Percentiles rank a stretch among this genome's conserved stretches.
phyloP scores from a whole-genome alignment of 495 filamentous ascomycete species.

The Margaritispora aquatica region DNA sequence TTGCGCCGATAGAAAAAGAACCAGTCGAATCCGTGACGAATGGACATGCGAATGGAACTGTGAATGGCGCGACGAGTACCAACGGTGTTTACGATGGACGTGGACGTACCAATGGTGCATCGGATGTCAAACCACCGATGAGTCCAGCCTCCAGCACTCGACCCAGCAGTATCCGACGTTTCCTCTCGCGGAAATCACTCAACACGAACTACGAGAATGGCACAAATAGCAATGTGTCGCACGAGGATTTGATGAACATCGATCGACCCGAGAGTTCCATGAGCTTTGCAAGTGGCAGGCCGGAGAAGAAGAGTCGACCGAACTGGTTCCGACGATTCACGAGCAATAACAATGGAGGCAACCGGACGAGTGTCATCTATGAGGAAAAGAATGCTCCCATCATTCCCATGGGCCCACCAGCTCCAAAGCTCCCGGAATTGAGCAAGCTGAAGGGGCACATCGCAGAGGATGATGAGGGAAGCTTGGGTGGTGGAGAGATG shows the following conservation, averaged over 20 bases:
- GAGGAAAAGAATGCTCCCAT: slow-evolving; percentile 26
- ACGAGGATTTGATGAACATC: slow-evolving; percentile 28
- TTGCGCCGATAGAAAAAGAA: slow-evolving; percentile 6
- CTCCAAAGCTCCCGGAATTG: slow-evolving; percentile 56
- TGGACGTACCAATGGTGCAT: slow-evolving; percentile 11
- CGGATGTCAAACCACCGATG: slow-evolving; percentile 11
- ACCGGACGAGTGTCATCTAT: slow-evolving; percentile 20
- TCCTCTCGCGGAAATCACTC: slow-evolving; percentile 32
- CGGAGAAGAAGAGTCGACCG: slow-evolving; percentile 18
- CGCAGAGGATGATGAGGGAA: slow-evolving; percentile 28
- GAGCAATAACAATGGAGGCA: slow-evolving; percentile 2
- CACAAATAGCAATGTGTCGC: slow-evolving; percentile 25
- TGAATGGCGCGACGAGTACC: neutral
- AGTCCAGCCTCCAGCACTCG: slow-evolving; percentile 18
- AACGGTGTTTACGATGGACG: slow-evolving; percentile 18
- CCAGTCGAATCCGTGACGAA: neutral
- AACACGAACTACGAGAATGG: slow-evolving; percentile 29
- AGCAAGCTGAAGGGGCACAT: slow-evolving; percentile 43
- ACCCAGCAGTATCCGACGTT: slow-evolving; percentile 31
- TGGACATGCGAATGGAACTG: slow-evolving; percentile 1
- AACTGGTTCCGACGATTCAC: slow-evolving; percentile 22
- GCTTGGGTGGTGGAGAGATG: slow-evolving; percentile 45
- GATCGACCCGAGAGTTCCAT: slow-evolving; percentile 23
- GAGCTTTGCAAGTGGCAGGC: slow-evolving; percentile 6
- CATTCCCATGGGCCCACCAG: slow-evolving; percentile 35